These are phyloP conservation scores for cucumber (Cucumis sativus) DNA, from an alignment of 306 rosid species.

Conservation along the genomic window DNA sequence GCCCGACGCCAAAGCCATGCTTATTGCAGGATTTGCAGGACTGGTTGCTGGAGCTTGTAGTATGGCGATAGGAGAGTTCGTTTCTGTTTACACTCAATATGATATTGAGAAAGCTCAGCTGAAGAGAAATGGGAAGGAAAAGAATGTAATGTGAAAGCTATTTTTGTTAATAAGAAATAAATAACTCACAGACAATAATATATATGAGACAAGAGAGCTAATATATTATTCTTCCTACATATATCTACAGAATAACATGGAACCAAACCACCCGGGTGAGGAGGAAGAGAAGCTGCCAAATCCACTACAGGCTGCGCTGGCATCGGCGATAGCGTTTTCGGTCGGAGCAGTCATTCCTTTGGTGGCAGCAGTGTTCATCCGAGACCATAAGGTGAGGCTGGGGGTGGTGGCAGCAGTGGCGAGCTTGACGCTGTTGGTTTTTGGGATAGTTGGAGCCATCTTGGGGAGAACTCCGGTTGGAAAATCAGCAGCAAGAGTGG, in stretches of 20 bases:
- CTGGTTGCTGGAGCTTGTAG: slow-evolving; percentile 8
- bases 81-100: slow-evolving; percentile 6
- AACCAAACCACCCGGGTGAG: not conserved
- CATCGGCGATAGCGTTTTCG: slow-evolving; percentile 5
- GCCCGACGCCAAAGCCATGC: slow-evolving; percentile 8
- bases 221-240: not conserved
- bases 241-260: not conserved
- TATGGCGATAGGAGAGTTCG: slow-evolving; percentile 13
- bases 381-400: slow-evolving; percentile 6
- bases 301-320: slow-evolving; percentile 3
- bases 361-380: not conserved
- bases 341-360: slow-evolving; percentile 8
- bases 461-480: slow-evolving; percentile 1
- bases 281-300: slow-evolving; percentile 6
- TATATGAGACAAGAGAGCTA: not conserved
- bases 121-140: slow-evolving; percentile 1
- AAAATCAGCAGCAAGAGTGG: slow-evolving; percentile 1
- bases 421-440: not conserved
- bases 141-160: not conserved
- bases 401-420: not conserved
- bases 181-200: too few relatives aligned
- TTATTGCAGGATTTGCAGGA: slow-evolving; percentile 5
- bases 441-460: slow-evolving; percentile 2
- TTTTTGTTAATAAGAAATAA: too few relatives aligned
- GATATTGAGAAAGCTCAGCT: slow-evolving; percentile 1